Conservation (phyloP, 2,329 filamentous ascomycete species). For the Pseudocercospora ulei region DNA sequence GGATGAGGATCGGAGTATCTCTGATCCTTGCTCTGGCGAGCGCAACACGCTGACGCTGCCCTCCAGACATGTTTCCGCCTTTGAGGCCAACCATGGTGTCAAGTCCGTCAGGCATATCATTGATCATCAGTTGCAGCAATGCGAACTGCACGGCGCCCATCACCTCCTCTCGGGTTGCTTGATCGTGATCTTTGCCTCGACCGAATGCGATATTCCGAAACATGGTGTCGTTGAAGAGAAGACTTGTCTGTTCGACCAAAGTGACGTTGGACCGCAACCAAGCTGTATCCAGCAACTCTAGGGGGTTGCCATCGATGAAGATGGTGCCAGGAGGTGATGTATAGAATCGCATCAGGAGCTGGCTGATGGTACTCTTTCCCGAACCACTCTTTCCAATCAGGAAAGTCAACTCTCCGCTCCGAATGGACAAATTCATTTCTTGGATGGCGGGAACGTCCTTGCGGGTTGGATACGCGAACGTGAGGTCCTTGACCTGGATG, state of each 20-base stretch:
- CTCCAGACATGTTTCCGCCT: conserved; percentile 68
- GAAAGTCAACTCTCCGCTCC: conserved; percentile 63
- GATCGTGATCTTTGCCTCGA: conserved; percentile 39
- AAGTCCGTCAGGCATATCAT: conserved; percentile 57
- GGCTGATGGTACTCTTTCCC: conserved; percentile 81
- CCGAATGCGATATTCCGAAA: conserved; percentile 70
- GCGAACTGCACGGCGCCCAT: conserved; percentile 55
- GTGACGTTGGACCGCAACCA: conserved; percentile 74
- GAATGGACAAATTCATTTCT: conserved; percentile 58
- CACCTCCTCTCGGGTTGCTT: conserved; percentile 49
- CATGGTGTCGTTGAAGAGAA: conserved; percentile 73
- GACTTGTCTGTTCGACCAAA: conserved; percentile 70
- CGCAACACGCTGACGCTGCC: conserved; percentile 72
- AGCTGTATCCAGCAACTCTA: conserved; percentile 52
- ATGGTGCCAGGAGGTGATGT: conserved; percentile 56
- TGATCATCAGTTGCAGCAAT: conserved; percentile 58
- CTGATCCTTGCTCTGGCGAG: conserved; percentile 68
- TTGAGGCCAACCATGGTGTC: conserved; percentile 61
- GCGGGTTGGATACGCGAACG: conserved; percentile 60
- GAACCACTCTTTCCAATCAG: conserved; percentile 80
- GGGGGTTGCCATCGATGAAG: conserved; percentile 54
- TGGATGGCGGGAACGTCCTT: conserved; percentile 51
- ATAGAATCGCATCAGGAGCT: conserved; percentile 71
- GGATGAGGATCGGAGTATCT: conserved; percentile 67
- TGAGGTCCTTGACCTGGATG: conserved; percentile 57